phyloP scores from a whole-genome alignment of 768 basidiomycete genomes.

The Arthromyces matolae region DNA sequence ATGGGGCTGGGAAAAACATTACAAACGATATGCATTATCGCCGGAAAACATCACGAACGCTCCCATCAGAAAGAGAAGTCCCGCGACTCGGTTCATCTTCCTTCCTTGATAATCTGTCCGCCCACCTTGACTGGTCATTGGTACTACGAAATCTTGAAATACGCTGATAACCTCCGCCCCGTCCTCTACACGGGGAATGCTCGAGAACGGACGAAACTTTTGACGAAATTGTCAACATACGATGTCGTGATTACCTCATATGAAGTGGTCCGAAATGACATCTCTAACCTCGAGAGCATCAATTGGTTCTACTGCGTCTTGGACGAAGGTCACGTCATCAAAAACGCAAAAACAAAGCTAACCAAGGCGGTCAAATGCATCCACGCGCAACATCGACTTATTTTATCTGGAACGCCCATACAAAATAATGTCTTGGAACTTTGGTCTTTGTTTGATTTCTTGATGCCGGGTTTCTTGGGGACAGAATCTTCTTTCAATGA shows the following conservation, averaged over 20 bases:
- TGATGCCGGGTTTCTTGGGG: slow-evolving; percentile 99
- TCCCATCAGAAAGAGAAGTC: slow-evolving; percentile 62
- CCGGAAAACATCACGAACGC: slow-evolving; percentile 90
- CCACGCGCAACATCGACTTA: slow-evolving; percentile 86
- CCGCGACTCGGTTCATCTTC: slow-evolving; percentile 78
- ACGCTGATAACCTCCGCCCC: slow-evolving; percentile 78
- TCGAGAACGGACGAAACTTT: slow-evolving; percentile 69
- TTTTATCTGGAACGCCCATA: slow-evolving; percentile 96
- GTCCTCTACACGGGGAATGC: slow-evolving; percentile 88
- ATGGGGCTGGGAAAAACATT: slow-evolving; percentile 99
- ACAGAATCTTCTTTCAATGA: slow-evolving; percentile 93
- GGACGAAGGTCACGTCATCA: slow-evolving; percentile 98
- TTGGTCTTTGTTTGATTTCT: slow-evolving; percentile 98
- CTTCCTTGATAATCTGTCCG: slow-evolving; percentile 93
- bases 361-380: slow-evolving; percentile 94
- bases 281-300: slow-evolving; percentile 63
- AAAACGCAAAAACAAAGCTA: slow-evolving; percentile 97
- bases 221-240: slow-evolving; percentile 60
- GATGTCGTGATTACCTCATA: slow-evolving; percentile 98
- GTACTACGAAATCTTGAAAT: slow-evolving; percentile 97
- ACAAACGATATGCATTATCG: slow-evolving; percentile 95
- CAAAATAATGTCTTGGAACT: slow-evolving; percentile 98
- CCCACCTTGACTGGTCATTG: slow-evolving; percentile 98
- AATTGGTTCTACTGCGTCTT: slow-evolving; percentile 96
- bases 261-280: slow-evolving; percentile 95